These are phyloP conservation scores for Hypoxylon sp. DNA, from an alignment of 2,329 filamentous ascomycete genomes.

Conservation along the genomic window DNA sequence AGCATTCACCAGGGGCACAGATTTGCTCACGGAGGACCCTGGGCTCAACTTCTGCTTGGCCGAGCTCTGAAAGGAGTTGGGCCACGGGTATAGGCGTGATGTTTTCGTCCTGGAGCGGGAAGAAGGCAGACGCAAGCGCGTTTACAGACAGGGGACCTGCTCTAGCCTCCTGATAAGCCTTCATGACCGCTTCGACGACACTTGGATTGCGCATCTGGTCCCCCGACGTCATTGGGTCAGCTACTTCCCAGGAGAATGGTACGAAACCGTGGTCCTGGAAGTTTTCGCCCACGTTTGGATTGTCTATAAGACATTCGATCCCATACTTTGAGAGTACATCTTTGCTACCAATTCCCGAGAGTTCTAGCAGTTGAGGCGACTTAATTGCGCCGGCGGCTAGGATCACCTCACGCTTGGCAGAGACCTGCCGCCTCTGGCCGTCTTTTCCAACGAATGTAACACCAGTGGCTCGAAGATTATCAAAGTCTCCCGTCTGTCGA, in stretches of 20 bases:
- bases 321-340: constrained; percentile 31
- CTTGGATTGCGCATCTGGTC: constrained; percentile 32
- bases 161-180: constrained; percentile 18
- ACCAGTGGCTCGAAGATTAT: constrained; percentile 13
- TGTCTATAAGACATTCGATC: constrained; percentile 29
- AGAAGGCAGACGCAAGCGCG: constrained; percentile 28
- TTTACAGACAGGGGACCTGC: constrained; percentile 26
- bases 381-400: constrained; percentile 27
- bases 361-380: constrained; percentile 54
- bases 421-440: constrained; percentile 15
- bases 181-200: constrained; percentile 22
- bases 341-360: constrained; percentile 53
- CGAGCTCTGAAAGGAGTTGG: constrained; percentile 20
- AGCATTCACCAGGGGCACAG: constrained; percentile 19
- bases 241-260: constrained; percentile 35
- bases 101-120: constrained; percentile 22
- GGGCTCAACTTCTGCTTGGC: constrained; percentile 21
- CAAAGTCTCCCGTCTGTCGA: background rate
- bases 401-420: constrained; percentile 29
- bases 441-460: constrained; percentile 13
- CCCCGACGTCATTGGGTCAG: constrained; percentile 23
- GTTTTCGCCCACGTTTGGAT: constrained; percentile 40
- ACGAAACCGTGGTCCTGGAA: constrained; percentile 41
- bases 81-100: constrained; percentile 13
- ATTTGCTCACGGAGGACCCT: constrained; percentile 27